Evolutionary conservation across 2,329 filamentous ascomycete species (phyloP).

Genomic region (Cadophora gregata): DNA sequence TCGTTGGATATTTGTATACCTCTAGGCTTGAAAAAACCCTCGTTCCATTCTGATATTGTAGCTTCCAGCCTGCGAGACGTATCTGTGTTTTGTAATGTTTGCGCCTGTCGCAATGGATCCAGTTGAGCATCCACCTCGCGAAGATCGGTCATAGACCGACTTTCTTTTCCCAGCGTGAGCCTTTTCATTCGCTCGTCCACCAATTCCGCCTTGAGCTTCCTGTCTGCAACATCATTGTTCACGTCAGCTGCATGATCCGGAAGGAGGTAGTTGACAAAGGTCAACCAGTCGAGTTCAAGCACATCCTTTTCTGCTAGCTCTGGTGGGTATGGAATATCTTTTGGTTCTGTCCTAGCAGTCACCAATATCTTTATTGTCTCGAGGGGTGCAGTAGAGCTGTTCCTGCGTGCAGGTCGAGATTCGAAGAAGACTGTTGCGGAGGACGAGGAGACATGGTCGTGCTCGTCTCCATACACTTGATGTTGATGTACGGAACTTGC

Average conservation of each 20-base stretch:
- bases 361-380: constrained; percentile 30
- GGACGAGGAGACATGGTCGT: constrained; percentile 29
- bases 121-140: constrained; percentile 52
- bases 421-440: constrained; percentile 41
- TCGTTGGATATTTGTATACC: constrained; percentile 51
- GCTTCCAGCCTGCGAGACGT: constrained; percentile 46
- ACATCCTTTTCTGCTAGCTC: constrained; percentile 50
- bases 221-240: constrained; percentile 56
- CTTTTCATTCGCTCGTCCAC: constrained; percentile 39
- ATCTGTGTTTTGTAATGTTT: constrained; percentile 17
- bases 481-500: constrained; percentile 34
- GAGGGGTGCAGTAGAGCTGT: constrained; percentile 42
- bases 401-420: constrained; percentile 35
- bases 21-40: constrained; percentile 59
- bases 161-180: constrained; percentile 33
- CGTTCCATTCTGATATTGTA: constrained; percentile 60
- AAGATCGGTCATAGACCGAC: constrained; percentile 38
- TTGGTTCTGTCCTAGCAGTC: constrained; percentile 26
- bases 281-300: constrained; percentile 61
- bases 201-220: constrained; percentile 55
- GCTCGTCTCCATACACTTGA: constrained; percentile 23
- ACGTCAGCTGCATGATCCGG: constrained; percentile 52
- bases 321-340: constrained; percentile 36
- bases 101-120: constrained; percentile 41
- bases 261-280: constrained; percentile 62